Evolutionary conservation across 306 rosid species (phyloP), one percentile per base, ranked within the genome.

Genomic region (Prunus persica): DNA sequence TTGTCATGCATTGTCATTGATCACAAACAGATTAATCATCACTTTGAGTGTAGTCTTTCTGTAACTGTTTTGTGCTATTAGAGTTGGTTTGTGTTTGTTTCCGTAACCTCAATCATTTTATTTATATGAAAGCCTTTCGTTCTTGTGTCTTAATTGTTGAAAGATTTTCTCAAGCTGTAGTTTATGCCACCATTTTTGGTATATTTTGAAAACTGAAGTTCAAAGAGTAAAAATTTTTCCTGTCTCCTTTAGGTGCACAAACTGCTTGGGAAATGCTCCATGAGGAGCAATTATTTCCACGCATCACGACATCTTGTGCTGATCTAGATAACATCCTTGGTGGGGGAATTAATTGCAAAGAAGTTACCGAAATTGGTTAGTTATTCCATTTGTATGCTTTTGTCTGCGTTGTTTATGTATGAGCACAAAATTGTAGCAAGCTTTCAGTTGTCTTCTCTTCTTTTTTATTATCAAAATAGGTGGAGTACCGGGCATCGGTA

Each of bases 401-500:
- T 28, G 50, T 32, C 46, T 74, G 25, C 65, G 32, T 58, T 71
- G 45, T 50, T 57, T 56, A 22, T 71, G 18, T 28, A 27, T 71
- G 19, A 78, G 66, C 11, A 20, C 6, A 68, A 69, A 65, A 47
- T 45, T 27, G 51, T 3, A 8, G 20, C 15, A 34, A 30, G 61
- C 78, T 77, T 76, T 81, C 51, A 82, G 19, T 54, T 68, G 19
- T 27, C 28, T 58, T 84, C 34, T 76, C 2, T 27, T 15, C 32
- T 11, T 13, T 9, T 38, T 60, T 11, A 13, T 10, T 65, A 70
- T 32, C 18, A 27, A 50, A n/a, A 57, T 79, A 92, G 99, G 97
- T 80, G 97, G 99, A 75, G 92, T 92, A 70, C 99, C 97, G 0
- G 99, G 99, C 78, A 92, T 95, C 4, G 97, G 97, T 80, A 92